A percentile compares a stretch with the other conserved stretches of the same genome.
phyloP scores from a whole-genome alignment of 768 basidiomycete genomes.

The Tricholoma matsutake region DNA sequence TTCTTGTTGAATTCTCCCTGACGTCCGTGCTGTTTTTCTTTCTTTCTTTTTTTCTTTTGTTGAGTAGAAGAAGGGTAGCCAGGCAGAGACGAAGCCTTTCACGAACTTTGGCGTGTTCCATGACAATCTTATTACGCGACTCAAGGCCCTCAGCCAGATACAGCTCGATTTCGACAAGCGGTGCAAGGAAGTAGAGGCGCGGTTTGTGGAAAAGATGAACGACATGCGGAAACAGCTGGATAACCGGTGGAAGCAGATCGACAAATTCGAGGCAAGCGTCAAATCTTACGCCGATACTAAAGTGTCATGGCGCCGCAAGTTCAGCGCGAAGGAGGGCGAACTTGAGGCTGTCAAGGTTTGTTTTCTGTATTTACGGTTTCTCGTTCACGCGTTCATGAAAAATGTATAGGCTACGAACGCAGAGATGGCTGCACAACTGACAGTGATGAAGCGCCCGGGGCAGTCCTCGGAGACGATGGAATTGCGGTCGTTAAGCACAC shows the following conservation, averaged over 20 bases:
- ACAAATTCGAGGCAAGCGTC: constrained; percentile 85
- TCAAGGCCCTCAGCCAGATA: constrained; percentile 83
- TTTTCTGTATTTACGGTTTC: background rate
- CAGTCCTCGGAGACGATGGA: constrained; percentile 60
- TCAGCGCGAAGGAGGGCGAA: constrained; percentile 84
- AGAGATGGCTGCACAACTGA: constrained; percentile 72
- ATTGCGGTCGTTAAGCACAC: constrained; percentile 62
- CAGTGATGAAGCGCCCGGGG: constrained; percentile 55
- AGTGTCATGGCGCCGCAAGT: constrained; percentile 78
- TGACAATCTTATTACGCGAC: constrained; percentile 85
- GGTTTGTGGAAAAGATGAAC: constrained; percentile 67
- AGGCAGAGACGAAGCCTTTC: constrained; percentile 87
- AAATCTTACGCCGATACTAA: constrained; percentile 83
- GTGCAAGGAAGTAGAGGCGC: constrained; percentile 72
- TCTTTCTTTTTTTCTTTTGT: background rate
- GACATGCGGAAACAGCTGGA: constrained; percentile 89
- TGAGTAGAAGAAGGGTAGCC: constrained; percentile 65
- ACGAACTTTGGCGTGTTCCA: constrained; percentile 94
- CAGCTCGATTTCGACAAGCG: constrained; percentile 85
- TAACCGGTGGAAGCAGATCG: constrained; percentile 84
- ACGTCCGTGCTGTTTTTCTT: background rate
- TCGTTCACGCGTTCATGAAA: background rate
- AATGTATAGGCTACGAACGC: constrained; percentile 58
- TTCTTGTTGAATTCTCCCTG: background rate
- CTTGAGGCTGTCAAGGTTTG: constrained; percentile 80